Conservation (phyloP, 2,329 filamentous ascomycete species). For the Aspergillus ibericus region DNA sequence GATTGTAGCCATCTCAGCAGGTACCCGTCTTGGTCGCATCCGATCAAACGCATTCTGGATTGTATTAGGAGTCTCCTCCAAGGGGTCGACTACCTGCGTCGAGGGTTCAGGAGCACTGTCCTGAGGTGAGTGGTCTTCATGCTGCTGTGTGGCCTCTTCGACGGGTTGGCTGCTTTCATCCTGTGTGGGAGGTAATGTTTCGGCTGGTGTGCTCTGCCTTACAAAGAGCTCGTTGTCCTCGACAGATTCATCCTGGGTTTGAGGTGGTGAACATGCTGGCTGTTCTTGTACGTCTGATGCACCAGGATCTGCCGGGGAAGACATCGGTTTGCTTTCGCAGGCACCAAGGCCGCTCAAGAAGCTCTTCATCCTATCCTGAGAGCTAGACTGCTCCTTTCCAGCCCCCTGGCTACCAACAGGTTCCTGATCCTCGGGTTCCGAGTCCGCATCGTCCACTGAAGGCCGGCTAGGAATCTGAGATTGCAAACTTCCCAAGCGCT, state of each 20-base stretch:
- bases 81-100: conserved; percentile 9
- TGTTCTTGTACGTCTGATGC: conserved; percentile 6
- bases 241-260: neutral
- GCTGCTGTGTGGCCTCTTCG: neutral
- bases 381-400: conserved; percentile 13
- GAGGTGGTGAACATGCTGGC: conserved; percentile 1
- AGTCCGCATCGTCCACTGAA: conserved; percentile 15
- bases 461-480: conserved; percentile 17
- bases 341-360: conserved; percentile 25
- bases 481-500: conserved; percentile 42
- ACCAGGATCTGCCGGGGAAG: conserved; percentile 16
- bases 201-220: conserved; percentile 6
- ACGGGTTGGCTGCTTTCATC: neutral
- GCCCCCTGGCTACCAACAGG: conserved; percentile 11
- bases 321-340: conserved; percentile 11
- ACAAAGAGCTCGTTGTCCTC: conserved; percentile 10
- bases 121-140: conserved; percentile 7
- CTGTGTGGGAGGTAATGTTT: neutral
- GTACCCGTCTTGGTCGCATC: conserved; percentile 63
- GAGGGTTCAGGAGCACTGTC: conserved; percentile 13
- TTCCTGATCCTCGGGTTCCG: conserved; percentile 10
- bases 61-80: conserved; percentile 42
- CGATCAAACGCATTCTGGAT: conserved; percentile 64
- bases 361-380: conserved; percentile 23
- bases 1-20: conserved; percentile 68